Conservation (phyloP, 2,329 filamentous ascomycete genomes). For the Fusarium citri region DNA sequence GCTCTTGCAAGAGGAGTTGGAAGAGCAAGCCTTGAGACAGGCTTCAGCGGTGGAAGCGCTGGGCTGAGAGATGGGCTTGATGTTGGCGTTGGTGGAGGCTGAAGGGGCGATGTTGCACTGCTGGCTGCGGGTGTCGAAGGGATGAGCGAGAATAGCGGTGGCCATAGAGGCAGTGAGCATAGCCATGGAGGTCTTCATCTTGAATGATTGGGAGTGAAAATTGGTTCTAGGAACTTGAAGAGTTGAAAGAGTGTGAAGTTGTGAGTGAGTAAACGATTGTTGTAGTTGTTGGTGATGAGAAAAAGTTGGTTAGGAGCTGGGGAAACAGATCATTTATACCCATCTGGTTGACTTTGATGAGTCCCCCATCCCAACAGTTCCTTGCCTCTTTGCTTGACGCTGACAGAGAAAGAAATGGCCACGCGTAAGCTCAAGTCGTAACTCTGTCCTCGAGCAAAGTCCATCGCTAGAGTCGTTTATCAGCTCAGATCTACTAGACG, state of each 20-base stretch:
- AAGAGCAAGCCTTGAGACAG: conserved; percentile 9
- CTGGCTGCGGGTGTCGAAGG: conserved; percentile 23
- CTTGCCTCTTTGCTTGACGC: neutral
- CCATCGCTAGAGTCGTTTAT: neutral
- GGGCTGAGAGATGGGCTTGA: conserved; percentile 6
- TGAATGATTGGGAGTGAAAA: conserved; percentile 11
- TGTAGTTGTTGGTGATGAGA: neutral
- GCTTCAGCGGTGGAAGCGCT: neutral
- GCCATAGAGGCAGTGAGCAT: conserved; percentile 32
- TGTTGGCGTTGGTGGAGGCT: neutral
- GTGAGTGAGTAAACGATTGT: neutral
- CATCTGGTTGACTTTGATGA: fast-evolving
- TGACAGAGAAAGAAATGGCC: neutral
- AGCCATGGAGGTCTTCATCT: conserved; percentile 27
- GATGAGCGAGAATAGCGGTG: conserved; percentile 17
- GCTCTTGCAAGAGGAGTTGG: conserved; percentile 10
- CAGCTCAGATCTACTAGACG: neutral
- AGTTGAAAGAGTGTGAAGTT: conserved; percentile 5
- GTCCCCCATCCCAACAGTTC: neutral
- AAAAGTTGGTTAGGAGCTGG: neutral
- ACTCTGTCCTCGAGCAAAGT: neutral
- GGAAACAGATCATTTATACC: neutral
- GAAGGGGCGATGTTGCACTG: conserved; percentile 31
- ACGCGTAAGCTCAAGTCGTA: neutral
- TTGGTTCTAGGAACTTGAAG: neutral